Conservation (phyloP, 345 rosid species). For the Citrus trifoliata region DNA sequence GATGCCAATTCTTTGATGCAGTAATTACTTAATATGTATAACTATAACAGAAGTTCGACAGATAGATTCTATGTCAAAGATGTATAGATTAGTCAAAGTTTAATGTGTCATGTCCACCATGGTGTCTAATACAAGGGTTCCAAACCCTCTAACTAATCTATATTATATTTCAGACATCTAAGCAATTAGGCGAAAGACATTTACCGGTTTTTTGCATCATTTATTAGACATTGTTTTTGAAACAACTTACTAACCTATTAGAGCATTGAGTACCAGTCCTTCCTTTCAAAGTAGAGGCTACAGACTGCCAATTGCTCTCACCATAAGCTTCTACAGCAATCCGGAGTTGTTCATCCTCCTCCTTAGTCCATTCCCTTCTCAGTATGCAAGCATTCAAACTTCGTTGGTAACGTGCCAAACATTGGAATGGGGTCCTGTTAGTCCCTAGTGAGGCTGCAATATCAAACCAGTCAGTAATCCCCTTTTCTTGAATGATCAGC, state of each 20-base stretch:
- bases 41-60: background rate
- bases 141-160: background rate
- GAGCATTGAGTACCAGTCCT: conserved; percentile 91
- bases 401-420: conserved; percentile 82
- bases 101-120: background rate
- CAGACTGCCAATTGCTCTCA: conserved; percentile 80
- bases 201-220: background rate
- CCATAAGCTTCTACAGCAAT: conserved; percentile 68
- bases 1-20: background rate
- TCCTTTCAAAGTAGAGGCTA: conserved; percentile 66
- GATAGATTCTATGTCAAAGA: background rate
- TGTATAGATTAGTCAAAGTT: background rate
- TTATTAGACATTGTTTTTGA: background rate
- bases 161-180: background rate
- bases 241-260: conserved; percentile 59
- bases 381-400: conserved; percentile 69
- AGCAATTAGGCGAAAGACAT: background rate
- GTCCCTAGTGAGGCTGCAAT: conserved; percentile 65
- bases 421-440: conserved; percentile 84
- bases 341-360: conserved; percentile 82
- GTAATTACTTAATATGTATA: background rate
- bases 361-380: conserved; percentile 74
- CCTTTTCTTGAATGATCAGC: conserved; percentile 52
- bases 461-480: conserved; percentile 65
- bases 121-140: background rate